Percentiles rank a stretch among this genome's conserved stretches.
These are phyloP conservation scores for Imleria badia DNA, from an alignment of 768 basidiomycete genomes.

Conservation along the genomic window DNA sequence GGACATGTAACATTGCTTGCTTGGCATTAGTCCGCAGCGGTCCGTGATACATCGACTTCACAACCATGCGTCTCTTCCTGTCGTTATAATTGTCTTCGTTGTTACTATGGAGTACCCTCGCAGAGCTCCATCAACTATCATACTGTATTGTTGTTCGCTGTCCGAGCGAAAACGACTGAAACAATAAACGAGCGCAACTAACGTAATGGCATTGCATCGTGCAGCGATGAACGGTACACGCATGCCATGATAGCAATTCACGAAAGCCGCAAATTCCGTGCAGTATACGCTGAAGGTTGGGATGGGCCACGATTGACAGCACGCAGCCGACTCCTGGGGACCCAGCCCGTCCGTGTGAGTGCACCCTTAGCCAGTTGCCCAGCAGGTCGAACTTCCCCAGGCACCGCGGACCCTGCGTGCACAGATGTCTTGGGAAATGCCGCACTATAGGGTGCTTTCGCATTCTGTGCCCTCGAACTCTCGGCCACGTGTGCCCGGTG, in stretches of 20 bases:
- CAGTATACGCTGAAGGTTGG: constrained; percentile 19
- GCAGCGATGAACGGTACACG: not conserved
- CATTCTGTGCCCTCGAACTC: constrained; percentile 32
- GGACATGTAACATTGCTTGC: constrained; percentile 27
- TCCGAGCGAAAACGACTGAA: not conserved
- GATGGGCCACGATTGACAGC: constrained; percentile 4
- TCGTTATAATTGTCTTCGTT: constrained; percentile 11
- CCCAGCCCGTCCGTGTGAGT: constrained; percentile 36
- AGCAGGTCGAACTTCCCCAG: constrained; percentile 57
- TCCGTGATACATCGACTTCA: constrained; percentile 9
- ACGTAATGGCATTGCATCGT: constrained; percentile 9
- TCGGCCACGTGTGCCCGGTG: constrained; percentile 41
- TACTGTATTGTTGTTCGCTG: constrained; percentile 2
- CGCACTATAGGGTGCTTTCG: constrained; percentile 20
- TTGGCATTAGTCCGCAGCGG: constrained; percentile 16
- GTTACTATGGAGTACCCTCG: constrained; percentile 9
- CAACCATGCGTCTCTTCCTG: constrained; percentile 6
- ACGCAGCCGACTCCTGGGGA: constrained; percentile 22
- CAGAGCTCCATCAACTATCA: not conserved
- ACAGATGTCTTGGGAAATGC: constrained; percentile 23
- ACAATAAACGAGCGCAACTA: constrained; percentile 11
- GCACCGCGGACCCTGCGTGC: constrained; percentile 55
- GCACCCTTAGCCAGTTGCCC: constrained; percentile 55
- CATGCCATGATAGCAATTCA: constrained; percentile 12
- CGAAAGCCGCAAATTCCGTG: constrained; percentile 18